Evolutionary conservation across 1,139 yeast species (phyloP).

Genomic region (Kodamaea derodonti): DNA sequence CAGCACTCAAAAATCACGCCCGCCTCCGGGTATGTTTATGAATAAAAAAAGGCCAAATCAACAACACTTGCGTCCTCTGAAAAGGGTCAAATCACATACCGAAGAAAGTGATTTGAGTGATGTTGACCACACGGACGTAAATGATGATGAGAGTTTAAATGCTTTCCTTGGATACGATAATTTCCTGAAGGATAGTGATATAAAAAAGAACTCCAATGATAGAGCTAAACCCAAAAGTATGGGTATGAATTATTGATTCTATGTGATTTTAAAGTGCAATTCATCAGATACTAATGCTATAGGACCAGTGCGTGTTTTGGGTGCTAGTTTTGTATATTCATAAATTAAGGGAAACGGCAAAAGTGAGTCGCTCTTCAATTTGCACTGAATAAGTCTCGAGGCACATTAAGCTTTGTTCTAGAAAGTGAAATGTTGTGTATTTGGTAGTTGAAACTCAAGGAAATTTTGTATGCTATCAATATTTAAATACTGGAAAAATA

Average conservation of each 20-base stretch:
- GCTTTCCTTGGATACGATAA: constrained; percentile 12
- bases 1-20: not conserved
- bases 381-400: too few species aligned
- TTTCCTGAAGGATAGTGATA: constrained; percentile 10
- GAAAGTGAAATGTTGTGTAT: too few species aligned
- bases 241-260: constrained; percentile 11
- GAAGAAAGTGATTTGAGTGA: constrained; percentile 24
- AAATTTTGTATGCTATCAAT: too few species aligned
- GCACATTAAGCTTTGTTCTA: too few species aligned
- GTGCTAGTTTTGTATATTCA: too few species aligned
- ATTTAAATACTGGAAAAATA: too few species aligned
- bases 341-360: too few species aligned
- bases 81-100: constrained; percentile 4
- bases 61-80: constrained; percentile 1
- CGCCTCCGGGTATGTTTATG: constrained; percentile 6
- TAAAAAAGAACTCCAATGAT: constrained; percentile 9
- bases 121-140: constrained; percentile 17
- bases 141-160: constrained; percentile 14
- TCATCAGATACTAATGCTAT: too few species aligned
- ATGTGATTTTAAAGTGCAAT: too few species aligned
- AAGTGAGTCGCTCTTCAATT: too few species aligned
- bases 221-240: constrained; percentile 8
- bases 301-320: too few species aligned
- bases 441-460: too few species aligned
- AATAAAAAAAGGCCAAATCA: constrained; percentile 3